These are phyloP conservation scores for Laguncularia racemosa DNA, from an alignment of 345 rosid species.

Conservation along the genomic window DNA sequence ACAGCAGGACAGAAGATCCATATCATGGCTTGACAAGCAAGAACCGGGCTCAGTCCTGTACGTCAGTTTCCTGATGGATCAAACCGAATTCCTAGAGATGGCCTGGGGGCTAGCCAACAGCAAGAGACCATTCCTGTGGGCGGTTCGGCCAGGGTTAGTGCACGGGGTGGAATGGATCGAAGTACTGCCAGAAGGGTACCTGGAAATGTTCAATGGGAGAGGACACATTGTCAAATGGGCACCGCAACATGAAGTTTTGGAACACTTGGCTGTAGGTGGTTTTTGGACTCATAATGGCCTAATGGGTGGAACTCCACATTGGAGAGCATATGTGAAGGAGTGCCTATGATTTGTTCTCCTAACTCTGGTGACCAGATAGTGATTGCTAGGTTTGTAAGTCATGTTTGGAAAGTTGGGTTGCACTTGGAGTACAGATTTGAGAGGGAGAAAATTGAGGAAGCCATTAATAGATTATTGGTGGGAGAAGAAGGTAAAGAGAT, in stretches of 20 bases:
- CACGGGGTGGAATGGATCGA: background rate
- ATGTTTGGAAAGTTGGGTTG: constrained; percentile 1
- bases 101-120: constrained; percentile 1
- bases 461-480: background rate
- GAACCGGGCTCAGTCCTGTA: constrained; percentile 21
- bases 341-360: background rate
- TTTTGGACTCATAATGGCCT: constrained; percentile 4
- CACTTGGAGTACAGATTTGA: constrained; percentile 1
- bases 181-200: constrained; percentile 3
- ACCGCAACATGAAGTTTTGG: background rate
- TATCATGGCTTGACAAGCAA: constrained; percentile 30
- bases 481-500: background rate
- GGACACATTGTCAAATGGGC: constrained; percentile 2
- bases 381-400: constrained; percentile 1
- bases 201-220: background rate
- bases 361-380: constrained; percentile 2
- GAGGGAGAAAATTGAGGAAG: constrained; percentile 3
- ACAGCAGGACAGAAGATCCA: constrained; percentile 16
- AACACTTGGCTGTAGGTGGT: background rate
- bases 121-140: constrained; percentile 1
- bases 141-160: background rate
- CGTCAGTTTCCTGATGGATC: constrained; percentile 18
- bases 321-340: background rate
- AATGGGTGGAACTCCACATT: constrained; percentile 4
- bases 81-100: constrained; percentile 9